Percentiles rank a stretch among this genome's conserved stretches.
These are phyloP conservation scores for Vanrija humicola DNA, from an alignment of 1,284 basidiomycete genomes.

Conservation along the genomic window DNA sequence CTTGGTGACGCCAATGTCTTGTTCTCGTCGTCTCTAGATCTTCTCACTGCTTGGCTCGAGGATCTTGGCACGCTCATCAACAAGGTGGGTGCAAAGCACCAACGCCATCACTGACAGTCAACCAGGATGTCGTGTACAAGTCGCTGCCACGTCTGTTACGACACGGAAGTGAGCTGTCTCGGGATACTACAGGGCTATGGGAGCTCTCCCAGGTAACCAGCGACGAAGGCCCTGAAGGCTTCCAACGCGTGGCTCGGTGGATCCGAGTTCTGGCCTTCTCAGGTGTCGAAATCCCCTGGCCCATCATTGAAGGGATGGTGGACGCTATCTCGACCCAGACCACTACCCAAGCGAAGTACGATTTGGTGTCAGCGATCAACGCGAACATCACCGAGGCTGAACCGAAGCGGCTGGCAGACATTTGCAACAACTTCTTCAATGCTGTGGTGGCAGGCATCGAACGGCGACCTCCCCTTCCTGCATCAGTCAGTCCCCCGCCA, in stretches of 20 bases:
- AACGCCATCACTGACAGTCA: not conserved
- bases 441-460: slow-evolving; percentile 8
- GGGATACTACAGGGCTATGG: slow-evolving; percentile 57
- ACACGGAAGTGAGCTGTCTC: slow-evolving; percentile 17
- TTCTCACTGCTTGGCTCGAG: slow-evolving; percentile 65
- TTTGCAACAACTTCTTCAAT: slow-evolving; percentile 22
- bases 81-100: slow-evolving; percentile 13
- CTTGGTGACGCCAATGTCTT: slow-evolving; percentile 48
- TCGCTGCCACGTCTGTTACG: slow-evolving; percentile 60
- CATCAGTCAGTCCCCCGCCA: too few species aligned
- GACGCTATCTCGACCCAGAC: slow-evolving; percentile 11
- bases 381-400: slow-evolving; percentile 27
- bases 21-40: slow-evolving; percentile 60
- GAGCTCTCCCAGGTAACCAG: slow-evolving; percentile 54
- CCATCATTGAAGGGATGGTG: slow-evolving; percentile 17
- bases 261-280: slow-evolving; percentile 63
- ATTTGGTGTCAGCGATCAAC: slow-evolving; percentile 31
- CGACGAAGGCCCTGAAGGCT: slow-evolving; percentile 51
- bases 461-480: not conserved
- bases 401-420: slow-evolving; percentile 17
- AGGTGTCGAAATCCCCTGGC: slow-evolving; percentile 61
- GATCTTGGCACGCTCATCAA: slow-evolving; percentile 30
- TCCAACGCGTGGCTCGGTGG: slow-evolving; percentile 60
- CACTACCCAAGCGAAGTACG: slow-evolving; percentile 19
- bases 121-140: slow-evolving; percentile 36